These are phyloP conservation scores for Saturnispora gosingensis DNA, from an alignment of 805 yeast genomes.

Conservation along the genomic window DNA sequence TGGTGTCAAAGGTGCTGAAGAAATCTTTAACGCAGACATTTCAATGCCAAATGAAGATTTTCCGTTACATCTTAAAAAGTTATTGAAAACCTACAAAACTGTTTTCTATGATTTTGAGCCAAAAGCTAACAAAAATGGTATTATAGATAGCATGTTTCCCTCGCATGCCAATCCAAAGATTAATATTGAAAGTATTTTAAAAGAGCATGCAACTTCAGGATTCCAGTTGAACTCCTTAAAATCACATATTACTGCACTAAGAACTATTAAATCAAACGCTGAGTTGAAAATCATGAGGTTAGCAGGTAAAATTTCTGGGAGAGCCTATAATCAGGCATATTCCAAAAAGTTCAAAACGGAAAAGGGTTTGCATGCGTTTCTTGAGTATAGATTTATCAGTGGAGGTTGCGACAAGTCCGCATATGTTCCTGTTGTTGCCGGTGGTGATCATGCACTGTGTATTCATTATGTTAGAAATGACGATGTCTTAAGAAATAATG, in stretches of 20 bases:
- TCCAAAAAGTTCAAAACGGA: conserved; percentile 61
- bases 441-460: conserved; percentile 81
- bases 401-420: conserved; percentile 90
- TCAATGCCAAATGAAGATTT: conserved; percentile 44
- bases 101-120: conserved; percentile 44
- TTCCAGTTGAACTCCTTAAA: conserved; percentile 32
- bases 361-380: conserved; percentile 64
- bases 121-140: conserved; percentile 14
- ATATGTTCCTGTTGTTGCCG: conserved; percentile 93
- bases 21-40: conserved; percentile 81
- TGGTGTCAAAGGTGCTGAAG: conserved; percentile 74
- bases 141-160: conserved; percentile 16
- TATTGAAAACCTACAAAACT: conserved; percentile 39
- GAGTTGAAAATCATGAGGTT: conserved; percentile 73
- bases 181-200: conserved; percentile 16
- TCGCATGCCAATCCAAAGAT: conserved; percentile 2
- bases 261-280: conserved; percentile 65
- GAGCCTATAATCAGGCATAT: conserved; percentile 78
- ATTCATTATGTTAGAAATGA: conserved; percentile 94
- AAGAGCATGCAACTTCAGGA: conserved; percentile 15
- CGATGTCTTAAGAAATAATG: conserved; percentile 65
- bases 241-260: conserved; percentile 35
- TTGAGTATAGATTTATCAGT: conserved; percentile 72
- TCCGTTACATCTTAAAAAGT: conserved; percentile 33
- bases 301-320: conserved; percentile 75